Base-by-base conservation (phyloP, 2,329 filamentous ascomycete genomes). In the Fusarium protoensiforme region DNA sequence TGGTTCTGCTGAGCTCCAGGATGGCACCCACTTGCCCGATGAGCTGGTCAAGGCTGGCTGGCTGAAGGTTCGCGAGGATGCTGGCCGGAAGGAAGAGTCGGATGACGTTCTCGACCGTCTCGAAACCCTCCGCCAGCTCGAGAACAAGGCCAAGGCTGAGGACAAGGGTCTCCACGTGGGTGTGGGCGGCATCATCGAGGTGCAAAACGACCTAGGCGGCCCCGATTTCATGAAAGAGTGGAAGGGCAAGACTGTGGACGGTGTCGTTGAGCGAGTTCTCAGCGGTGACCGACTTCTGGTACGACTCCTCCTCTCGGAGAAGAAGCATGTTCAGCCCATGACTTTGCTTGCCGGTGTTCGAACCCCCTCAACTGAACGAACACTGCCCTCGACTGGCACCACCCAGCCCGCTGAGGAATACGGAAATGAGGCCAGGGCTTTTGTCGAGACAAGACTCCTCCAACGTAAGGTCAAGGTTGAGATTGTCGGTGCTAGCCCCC, bases 41-140 rank as follows among this genome's bases (percentile, higher is more conserved):
- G 90, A 93, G 71, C 89, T 93, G 66, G 91, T 98, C 73, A 92
- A 94, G 80, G 94, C 95, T 78, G 96, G 96, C 75, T 98, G 95
- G 95, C 86, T 95, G 72, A 97, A 96, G 85, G 89, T 99, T 68
- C 92, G 96, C 73, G 96, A 99, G 78, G 96, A 99, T 83, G 95
- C 96, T 67, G 95, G 95, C 70, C 92, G 93, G 74, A 96, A 96
- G 80, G 95, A 98, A 75, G 95, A 98, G 67, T 91, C 92, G 2
- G 93, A 96, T 66, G 92, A 95, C 60, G 88, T 92, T 10, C 86
- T 89, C 31, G 85, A 91, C 72, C 89, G 93, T 68, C 87, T 99
- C 27, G 93, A 97, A 77, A 92, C 91, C 77, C 89, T 99, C 69
- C 92, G 94, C 75, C 87, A 88, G 56, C 85, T 96, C 36, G 95